Conservation (phyloP, 106 monocot genomes). For the Dactylorhiza incarnata region DNA sequence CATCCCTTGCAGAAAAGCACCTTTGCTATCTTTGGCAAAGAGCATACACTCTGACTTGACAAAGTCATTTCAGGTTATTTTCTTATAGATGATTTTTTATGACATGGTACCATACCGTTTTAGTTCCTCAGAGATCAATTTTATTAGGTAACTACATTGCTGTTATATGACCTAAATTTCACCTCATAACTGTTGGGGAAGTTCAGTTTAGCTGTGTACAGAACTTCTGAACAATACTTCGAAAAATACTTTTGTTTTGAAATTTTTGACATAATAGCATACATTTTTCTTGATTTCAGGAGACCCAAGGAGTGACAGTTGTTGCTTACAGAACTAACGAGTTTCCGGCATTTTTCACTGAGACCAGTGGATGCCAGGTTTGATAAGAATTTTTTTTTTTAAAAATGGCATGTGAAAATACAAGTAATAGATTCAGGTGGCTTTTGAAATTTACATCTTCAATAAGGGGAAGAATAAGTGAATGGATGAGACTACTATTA, state of each 20-base stretch:
- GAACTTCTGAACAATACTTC: not conserved
- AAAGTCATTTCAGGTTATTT: not conserved
- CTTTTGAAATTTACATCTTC: not conserved
- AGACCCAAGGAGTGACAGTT: slow-evolving; percentile 95
- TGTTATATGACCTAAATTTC: not conserved
- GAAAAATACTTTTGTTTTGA: not conserved
- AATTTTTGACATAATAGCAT: not conserved
- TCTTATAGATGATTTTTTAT: not conserved
- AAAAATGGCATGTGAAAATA: not conserved
- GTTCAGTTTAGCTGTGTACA: not conserved
- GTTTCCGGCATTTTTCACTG: slow-evolving; percentile 95
- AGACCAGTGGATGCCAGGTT: slow-evolving; percentile 92
- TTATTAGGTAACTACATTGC: not conserved
- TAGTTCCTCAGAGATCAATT: not conserved
- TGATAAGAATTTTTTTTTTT: not conserved
- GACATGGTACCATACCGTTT: not conserved
- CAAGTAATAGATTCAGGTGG: not conserved
- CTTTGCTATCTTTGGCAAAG: not conserved
- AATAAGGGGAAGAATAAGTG: not conserved
- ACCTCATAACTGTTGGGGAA: not conserved
- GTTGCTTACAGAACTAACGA: slow-evolving; percentile 67
- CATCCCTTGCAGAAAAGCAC: not conserved
- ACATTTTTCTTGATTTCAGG: slow-evolving; percentile 34
- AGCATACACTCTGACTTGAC: not conserved
- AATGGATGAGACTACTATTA: not conserved